A percentile compares a stretch with the other conserved stretches of the same genome.
phyloP scores from a whole-genome alignment of 2,329 filamentous ascomycete species.

The Aspergillus sp. region DNA sequence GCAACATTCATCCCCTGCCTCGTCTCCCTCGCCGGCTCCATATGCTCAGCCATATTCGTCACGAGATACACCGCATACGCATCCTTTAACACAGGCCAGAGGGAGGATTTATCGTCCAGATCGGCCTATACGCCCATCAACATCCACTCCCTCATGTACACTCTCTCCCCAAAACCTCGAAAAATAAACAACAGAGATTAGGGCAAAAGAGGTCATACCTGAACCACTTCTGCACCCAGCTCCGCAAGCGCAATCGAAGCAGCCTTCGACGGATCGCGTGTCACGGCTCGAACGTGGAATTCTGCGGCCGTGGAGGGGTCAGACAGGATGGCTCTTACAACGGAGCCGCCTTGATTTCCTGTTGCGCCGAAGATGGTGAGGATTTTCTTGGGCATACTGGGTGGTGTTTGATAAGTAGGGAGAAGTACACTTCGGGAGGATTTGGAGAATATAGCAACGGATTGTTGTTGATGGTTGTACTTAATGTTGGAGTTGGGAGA shows the following conservation, averaged over 20 bases:
- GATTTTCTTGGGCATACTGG: conserved; percentile 36
- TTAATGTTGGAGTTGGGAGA: no score
- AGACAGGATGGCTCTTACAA: conserved; percentile 49
- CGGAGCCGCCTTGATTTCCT: conserved; percentile 61
- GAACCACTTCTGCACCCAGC: conserved; percentile 54
- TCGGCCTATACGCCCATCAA: conserved; percentile 47
- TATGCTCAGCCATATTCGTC: conserved; percentile 9
- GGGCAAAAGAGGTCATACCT: conserved; percentile 21
- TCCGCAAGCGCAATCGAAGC: conserved; percentile 49
- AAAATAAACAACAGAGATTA: no score
- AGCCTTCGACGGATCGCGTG: conserved; percentile 52
- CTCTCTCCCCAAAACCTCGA: neutral
- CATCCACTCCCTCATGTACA: neutral
- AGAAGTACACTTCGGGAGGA: neutral
- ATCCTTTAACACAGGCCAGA: conserved; percentile 51
- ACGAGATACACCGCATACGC: conserved; percentile 48
- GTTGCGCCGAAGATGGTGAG: conserved; percentile 62
- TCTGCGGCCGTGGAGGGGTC: conserved; percentile 47
- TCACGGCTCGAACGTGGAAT: conserved; percentile 58
- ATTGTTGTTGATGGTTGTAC: no score
- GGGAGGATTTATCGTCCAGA: conserved; percentile 50
- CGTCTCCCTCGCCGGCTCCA: conserved; percentile 17
- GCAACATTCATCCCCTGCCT: conserved; percentile 27
- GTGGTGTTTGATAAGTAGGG: neutral
- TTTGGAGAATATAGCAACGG: neutral